Evolutionary conservation across 2,329 filamentous ascomycete species (phyloP).

Genomic region (Pyricularia sp.): DNA sequence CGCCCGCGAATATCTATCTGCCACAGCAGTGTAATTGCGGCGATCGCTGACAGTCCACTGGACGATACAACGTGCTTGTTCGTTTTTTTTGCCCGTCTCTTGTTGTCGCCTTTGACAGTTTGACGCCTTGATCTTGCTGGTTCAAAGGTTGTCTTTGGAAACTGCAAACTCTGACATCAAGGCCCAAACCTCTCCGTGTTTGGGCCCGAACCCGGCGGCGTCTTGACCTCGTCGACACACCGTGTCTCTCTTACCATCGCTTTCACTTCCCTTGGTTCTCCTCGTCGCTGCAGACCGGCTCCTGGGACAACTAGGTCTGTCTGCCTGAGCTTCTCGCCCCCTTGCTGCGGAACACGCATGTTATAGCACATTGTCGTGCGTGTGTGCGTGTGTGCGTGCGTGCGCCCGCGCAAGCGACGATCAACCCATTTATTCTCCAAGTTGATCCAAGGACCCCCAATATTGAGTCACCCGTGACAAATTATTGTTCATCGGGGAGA

Average conservation of each 20-base stretch:
- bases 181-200: background rate
- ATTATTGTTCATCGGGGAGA: background rate
- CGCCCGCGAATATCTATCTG: background rate
- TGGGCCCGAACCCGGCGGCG: background rate
- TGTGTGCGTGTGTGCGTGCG: background rate
- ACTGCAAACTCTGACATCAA: background rate
- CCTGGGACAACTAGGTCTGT: background rate
- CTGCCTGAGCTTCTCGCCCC: background rate
- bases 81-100: background rate
- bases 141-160: background rate
- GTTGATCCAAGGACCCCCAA: background rate
- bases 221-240: background rate
- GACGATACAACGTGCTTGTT: background rate
- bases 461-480: background rate
- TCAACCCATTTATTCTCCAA: background rate
- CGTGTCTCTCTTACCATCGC: background rate
- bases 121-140: background rate
- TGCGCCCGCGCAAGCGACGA: background rate
- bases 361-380: background rate
- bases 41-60: background rate
- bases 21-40: background rate
- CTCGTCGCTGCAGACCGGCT: background rate
- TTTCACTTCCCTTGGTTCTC: background rate
- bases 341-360: background rate
- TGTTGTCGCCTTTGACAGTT: background rate